A percentile compares a stretch with the other conserved stretches of the same genome.
These are phyloP conservation scores for Crithidia acanthocephali DNA, from an alignment of 208 protist genomes.

Conservation along the genomic window DNA sequence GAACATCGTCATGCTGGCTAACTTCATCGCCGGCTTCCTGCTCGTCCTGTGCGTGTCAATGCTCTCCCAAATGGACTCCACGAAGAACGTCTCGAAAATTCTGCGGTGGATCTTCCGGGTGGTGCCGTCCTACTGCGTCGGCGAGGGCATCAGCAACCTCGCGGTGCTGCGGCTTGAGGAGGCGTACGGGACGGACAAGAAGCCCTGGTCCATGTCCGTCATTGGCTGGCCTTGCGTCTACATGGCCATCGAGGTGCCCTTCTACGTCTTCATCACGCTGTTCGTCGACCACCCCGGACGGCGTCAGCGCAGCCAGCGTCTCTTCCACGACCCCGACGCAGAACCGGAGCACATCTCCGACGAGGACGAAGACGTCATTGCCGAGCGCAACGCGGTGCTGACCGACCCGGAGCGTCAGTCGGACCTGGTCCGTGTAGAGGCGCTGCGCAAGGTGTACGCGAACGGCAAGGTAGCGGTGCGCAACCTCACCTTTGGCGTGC, in stretches of 20 bases:
- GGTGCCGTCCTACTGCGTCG: constrained; percentile 75
- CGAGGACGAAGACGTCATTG: constrained; percentile 50
- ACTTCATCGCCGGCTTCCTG: constrained; percentile 84
- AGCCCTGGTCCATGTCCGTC: constrained; percentile 48
- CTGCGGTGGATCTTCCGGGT: constrained; percentile 69
- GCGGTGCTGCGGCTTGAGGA: constrained; percentile 35
- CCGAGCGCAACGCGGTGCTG: constrained; percentile 49
- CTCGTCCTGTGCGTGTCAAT: constrained; percentile 63
- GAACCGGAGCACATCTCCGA: constrained; percentile 36
- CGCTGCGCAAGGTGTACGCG: constrained; percentile 68
- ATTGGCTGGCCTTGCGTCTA: constrained; percentile 63
- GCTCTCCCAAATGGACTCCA: constrained; percentile 46
- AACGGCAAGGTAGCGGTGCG: constrained; percentile 75
- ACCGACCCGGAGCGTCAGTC: constrained; percentile 20
- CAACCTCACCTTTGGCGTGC: constrained; percentile 72
- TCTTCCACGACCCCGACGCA: constrained; percentile 39
- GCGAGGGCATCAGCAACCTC: constrained; percentile 80
- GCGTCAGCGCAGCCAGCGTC: constrained; percentile 32
- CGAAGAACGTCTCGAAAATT: constrained; percentile 38
- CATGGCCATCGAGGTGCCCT: constrained; percentile 58
- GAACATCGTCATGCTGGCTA: constrained; percentile 64
- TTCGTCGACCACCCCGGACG: constrained; percentile 68
- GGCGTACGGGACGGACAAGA: constrained; percentile 31
- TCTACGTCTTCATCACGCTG: constrained; percentile 67
- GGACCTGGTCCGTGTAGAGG: constrained; percentile 60